Evolutionary conservation across 495 filamentous ascomycete genomes (phyloP), one percentile per base, ranked within the genome.

Genomic region (Melanomma pulvis-pyrius): DNA sequence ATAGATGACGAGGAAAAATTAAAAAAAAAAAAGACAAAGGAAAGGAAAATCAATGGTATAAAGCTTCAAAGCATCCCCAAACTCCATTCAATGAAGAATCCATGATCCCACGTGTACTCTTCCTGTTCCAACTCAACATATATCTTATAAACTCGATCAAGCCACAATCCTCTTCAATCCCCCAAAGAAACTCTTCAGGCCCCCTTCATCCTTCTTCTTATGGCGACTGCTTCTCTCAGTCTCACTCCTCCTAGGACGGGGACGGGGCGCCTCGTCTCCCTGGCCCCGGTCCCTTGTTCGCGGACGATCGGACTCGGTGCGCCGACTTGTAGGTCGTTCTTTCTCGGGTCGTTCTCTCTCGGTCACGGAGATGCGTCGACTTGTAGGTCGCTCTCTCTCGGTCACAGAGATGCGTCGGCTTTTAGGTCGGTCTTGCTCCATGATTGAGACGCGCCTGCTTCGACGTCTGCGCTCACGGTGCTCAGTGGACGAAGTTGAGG

Each of bases 161-260:
- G 24, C 59, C 12, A 71, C 63, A 34, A 67, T 71, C 59, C 36
- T 63, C 69, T 64, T 71, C 51, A 71, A 61, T 2, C 63, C 59
- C 11, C 61, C 61, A 60, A 65, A 70, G 19, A 70, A 59, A 6
- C 59, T 54, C 17, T 57, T 64, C 0, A 71, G 3, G n/a, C 59
- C 63, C n/a, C 63, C 54, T 30, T 71, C 69, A 29, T 71, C 69
- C 30, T 68, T 71, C 59, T 61, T 67, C 63, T 59, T 64, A 19
- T 54, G 47, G 1, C 62, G 47, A 13, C 59, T 56, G 30, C 59
- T 59, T 21, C 60, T 21, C 7, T 49, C 56, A 5, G 39, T 61
- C 25, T 67, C 69, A 46, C 62, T 62, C 11, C 54, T 13, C 21
- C 47, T 61, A 17, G 63, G 64, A 32, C 47, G 22, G 11, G 21